Evolutionary conservation across 2,329 filamentous ascomycete genomes (phyloP), one percentile per base, ranked within the genome.

Genomic region (Hymenoscyphus repandus): DNA sequence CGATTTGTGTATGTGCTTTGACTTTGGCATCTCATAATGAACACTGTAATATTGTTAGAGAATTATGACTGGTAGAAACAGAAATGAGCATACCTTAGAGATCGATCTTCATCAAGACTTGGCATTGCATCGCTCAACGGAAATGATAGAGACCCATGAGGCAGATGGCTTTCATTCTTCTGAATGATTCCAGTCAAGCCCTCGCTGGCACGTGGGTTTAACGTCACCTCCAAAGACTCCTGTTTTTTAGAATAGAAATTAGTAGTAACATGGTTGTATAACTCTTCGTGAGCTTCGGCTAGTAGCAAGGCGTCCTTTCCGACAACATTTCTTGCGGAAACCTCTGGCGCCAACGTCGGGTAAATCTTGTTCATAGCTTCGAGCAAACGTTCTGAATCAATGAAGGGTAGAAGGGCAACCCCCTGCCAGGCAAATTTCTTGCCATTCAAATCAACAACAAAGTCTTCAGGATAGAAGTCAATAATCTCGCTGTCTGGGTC

Each of bases 391-490:
- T 85, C 83, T 76, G 95, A 93, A 62, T 99, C 91, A 62, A 99
- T 99, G 68, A 97, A 99, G 0, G 93, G 93, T 32, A 99, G 77
- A 17, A 99, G 74, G 2, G 90, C 90, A 47, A 99, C 86, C 57
- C 93, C 93, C 68, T 97, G 92, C 93, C 95, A 99, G 0, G 90
- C 90, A 72, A 96, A 95, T 67, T 97, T 99, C 74, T 97, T 97
- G 49, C 93, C 93, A 59, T 99, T 99, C 38, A 97, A 72, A 68
- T 99, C 93, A 47, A 97, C 80, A 13, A 87, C 83, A 62, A 99
- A 99, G 20, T 96, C 89, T 64, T 91, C 87, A 0, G 95, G 95
- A 63, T 99, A 99, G 68, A 99, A 99, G 67, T 99, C 92, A 58
- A 96, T 89, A 61, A 99, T 97, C 43, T 90, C 84, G 63, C 90